phyloP scores from a whole-genome alignment of 495 filamentous ascomycete species.

The Aspergillus egyptiacus region DNA sequence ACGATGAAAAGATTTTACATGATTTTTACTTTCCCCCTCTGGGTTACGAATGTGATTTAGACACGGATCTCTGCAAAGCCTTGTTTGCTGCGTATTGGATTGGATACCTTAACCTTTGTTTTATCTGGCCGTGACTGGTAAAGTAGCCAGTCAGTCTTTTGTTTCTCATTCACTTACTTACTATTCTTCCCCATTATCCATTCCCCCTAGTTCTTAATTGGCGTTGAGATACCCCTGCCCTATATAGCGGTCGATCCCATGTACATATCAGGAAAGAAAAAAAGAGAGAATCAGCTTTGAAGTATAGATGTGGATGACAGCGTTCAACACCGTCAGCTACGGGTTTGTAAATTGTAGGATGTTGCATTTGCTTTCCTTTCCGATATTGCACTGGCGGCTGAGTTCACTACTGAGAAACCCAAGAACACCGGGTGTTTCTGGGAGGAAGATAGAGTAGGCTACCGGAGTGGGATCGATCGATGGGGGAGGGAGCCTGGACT shows the following conservation, averaged over 20 bases:
- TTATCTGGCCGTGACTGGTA: constrained; percentile 1
- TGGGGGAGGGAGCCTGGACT: too few relatives aligned
- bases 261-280: constrained; percentile 38
- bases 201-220: constrained; percentile 17
- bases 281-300: too few relatives aligned
- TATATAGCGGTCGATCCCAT: constrained; percentile 28
- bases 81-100: background rate
- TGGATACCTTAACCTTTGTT: background rate
- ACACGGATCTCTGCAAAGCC: background rate
- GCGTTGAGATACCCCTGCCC: constrained; percentile 33
- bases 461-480: too few relatives aligned
- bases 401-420: too few relatives aligned
- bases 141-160: constrained; percentile 12
- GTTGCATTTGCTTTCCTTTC: too few relatives aligned
- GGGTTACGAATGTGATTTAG: constrained; percentile 7
- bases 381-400: too few relatives aligned
- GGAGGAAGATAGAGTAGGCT: too few relatives aligned
- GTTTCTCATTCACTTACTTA: background rate
- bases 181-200: constrained; percentile 5
- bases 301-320: constrained; percentile 24
- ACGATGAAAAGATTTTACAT: background rate
- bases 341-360: too few relatives aligned
- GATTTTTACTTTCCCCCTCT: too few relatives aligned
- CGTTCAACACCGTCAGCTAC: too few relatives aligned
- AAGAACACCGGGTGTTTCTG: too few relatives aligned